Base-by-base conservation (phyloP, 2,329 filamentous ascomycete species). In the Seiridium cupressi region DNA sequence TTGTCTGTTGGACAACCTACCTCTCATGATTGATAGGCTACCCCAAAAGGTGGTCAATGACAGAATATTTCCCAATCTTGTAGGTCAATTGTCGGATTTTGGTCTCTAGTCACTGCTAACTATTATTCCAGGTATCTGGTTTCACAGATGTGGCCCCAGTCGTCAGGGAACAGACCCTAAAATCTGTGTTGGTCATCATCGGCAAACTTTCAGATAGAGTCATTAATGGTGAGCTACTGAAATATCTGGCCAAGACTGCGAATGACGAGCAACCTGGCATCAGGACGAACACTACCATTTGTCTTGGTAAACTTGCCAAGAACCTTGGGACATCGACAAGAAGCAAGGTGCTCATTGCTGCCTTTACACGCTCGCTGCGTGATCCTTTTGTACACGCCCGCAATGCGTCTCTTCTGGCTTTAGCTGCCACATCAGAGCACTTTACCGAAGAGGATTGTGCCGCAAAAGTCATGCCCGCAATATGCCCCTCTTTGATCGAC, bases 221-320 rank as follows among this genome's bases (percentile, higher is more conserved):
- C 6, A 89, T 98, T 67, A 99, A 99, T 66, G 94, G 95, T 58
- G 95, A 99, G 67, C 82, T 99, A 9, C 79, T 99, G 31, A 91
- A 90, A 68, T 90, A 96, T 70, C 83, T 99, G 35, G 95, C 95
- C 48, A 97, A 96, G 74, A 97, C 94, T 1, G 93, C 95, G 51
- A 99, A 98, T 68, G 95, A 99, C 64, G 95, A 98, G 68, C 94
- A 99, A 70, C 93, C 95, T 1, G 95, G 95, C 0, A 99, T 99
- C 65, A 87, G 95, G 63, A 99, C 95, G 7, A 99, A 99, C 73
- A 99, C 95, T 0, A 99, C 95, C 1, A 99, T 99, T 59, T 98
- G 94, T 72, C 78, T 99, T 0, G 95, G 95, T 31, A 98, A 97
- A 71, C 97, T 99, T 67, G 93, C 95, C 11, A 93, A 92, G 68